phyloP scores from a whole-genome alignment of 1,139 yeast species.

The Saccharomyces hybrid region DNA sequence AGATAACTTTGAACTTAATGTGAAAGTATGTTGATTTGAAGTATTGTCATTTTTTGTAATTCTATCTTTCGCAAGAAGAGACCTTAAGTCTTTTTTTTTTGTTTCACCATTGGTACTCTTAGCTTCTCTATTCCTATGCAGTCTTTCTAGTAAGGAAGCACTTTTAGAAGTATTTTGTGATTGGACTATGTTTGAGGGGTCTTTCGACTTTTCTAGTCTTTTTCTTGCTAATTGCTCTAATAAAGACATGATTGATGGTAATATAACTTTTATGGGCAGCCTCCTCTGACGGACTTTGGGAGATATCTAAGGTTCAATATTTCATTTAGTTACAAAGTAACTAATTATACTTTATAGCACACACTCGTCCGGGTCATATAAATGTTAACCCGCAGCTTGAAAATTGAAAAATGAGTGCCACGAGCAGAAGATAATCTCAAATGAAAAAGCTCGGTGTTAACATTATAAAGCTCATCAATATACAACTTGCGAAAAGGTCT shows the following conservation, averaged over 20 bases:
- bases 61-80: background rate
- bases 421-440: background rate
- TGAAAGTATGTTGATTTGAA: background rate
- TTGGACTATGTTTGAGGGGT: background rate
- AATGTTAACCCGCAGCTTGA: background rate
- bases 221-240: conserved; percentile 21
- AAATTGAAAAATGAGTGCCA: background rate
- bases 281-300: too few relatives aligned
- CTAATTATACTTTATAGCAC: too few relatives aligned
- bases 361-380: background rate
- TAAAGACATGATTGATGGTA: conserved; percentile 10
- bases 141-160: conserved; percentile 3
- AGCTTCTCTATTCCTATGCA: background rate
- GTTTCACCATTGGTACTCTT: background rate
- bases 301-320: background rate
- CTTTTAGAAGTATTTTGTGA: background rate
- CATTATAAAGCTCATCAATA: background rate
- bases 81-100: background rate
- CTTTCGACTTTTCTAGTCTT: conserved; percentile 8
- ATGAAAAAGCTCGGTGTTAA: background rate
- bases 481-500: too few relatives aligned
- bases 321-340: background rate
- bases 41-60: background rate
- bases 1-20: conserved; percentile 5
- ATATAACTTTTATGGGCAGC: background rate